Conservation (phyloP, 1,284 basidiomycete species). For the Cutaneotrichosporon daszewskae region DNA sequence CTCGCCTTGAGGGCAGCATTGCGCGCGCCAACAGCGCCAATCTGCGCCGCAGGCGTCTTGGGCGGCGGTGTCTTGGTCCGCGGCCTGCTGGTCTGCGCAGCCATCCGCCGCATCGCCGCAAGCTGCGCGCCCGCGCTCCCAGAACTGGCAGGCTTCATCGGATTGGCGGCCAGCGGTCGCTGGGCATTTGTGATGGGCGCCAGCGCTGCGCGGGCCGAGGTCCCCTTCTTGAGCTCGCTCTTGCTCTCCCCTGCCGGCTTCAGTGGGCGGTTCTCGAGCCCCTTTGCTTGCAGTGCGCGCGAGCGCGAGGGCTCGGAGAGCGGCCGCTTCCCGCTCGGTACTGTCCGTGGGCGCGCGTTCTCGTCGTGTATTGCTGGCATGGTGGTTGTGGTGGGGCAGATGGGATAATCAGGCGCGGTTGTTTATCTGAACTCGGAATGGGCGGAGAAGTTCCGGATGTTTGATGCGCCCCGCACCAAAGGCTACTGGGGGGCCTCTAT, state of each 20-base stretch:
- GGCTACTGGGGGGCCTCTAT: too few species aligned
- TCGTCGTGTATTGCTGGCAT: not conserved
- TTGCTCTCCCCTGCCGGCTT: not conserved
- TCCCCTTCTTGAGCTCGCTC: not conserved
- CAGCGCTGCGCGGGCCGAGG: too few species aligned
- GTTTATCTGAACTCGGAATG: too few species aligned
- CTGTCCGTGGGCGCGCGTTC: not conserved
- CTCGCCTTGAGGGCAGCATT: not conserved
- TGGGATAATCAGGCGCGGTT: too few species aligned
- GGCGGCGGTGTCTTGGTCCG: not conserved
- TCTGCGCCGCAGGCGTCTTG: constrained; percentile 1
- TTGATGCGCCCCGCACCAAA: too few species aligned
- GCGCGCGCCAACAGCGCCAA: not conserved
- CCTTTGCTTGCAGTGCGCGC: not conserved
- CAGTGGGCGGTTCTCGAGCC: not conserved
- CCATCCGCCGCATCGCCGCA: not conserved
- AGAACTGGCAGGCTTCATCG: not conserved
- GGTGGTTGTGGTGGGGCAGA: too few species aligned
- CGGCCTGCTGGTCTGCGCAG: not conserved
- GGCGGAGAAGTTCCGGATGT: too few species aligned
- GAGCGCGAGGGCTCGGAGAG: not conserved
- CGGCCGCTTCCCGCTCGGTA: not conserved
- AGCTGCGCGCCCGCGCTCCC: not conserved
- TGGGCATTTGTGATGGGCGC: not conserved
- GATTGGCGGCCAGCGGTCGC: not conserved